These are phyloP conservation scores for Tulasnella sp. DNA, from an alignment of 768 basidiomycete genomes.

Conservation along the genomic window DNA sequence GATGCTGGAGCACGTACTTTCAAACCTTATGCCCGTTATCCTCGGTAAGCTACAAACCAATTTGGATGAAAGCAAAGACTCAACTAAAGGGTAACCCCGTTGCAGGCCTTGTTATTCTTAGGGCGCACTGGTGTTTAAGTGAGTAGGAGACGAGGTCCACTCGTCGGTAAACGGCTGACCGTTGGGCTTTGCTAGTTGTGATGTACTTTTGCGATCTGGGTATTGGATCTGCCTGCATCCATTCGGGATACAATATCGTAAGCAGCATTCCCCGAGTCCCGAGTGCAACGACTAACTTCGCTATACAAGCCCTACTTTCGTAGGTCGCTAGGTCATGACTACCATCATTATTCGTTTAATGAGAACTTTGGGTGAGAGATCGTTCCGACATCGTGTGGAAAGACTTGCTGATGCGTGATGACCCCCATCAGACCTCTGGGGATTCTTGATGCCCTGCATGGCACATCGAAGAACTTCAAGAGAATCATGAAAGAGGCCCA, in stretches of 20 bases:
- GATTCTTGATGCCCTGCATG: conserved; percentile 20
- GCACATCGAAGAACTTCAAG: conserved; percentile 22
- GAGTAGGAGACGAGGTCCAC: neutral
- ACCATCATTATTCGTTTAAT: conserved; percentile 23
- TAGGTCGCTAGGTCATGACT: conserved; percentile 6
- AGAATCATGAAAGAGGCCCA: conserved; percentile 18
- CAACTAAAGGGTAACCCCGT: neutral
- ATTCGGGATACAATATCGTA: conserved; percentile 26
- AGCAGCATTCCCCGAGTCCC: neutral
- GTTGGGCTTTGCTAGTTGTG: neutral
- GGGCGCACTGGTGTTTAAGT: conserved; percentile 23
- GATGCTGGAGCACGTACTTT: neutral
- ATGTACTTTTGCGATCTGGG: conserved; percentile 23
- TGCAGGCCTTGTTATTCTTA: conserved; percentile 14
- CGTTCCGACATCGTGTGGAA: too few relatives aligned
- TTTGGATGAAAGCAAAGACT: neutral
- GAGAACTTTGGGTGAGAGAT: conserved; percentile 21
- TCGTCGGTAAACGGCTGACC: neutral
- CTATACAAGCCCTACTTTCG: conserved; percentile 13
- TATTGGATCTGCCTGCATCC: neutral
- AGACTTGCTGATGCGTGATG: neutral
- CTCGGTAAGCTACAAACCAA: neutral
- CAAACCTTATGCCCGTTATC: conserved; percentile 20
- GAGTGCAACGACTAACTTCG: neutral
- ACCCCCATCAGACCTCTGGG: conserved; percentile 1